Percentiles rank a stretch among this genome's conserved stretches.
phyloP scores from a whole-genome alignment of 225 moss, liverwort and hornwort genomes.

The Bryum argenteum region DNA sequence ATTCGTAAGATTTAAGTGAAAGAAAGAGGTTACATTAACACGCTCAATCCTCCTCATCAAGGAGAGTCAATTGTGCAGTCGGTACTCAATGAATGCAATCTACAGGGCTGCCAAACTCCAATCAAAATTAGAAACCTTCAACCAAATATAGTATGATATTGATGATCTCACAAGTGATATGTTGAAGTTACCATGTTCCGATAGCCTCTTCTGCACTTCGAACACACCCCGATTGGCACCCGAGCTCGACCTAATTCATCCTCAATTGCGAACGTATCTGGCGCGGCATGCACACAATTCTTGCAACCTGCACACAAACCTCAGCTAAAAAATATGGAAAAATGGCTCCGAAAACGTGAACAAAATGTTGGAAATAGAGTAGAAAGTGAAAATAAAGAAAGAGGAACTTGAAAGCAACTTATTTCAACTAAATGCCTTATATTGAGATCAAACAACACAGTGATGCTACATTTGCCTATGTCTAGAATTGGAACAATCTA shows the following conservation, averaged over 20 bases:
- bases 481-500: too few species aligned
- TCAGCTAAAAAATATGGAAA: background rate
- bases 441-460: too few species aligned
- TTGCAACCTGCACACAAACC: conserved; percentile 66
- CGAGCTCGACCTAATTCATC: conserved; percentile 78
- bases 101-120: conserved; percentile 70
- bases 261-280: conserved; percentile 81
- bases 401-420: too few species aligned
- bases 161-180: too few species aligned
- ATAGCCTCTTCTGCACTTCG: conserved; percentile 65
- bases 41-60: conserved; percentile 97
- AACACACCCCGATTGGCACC: conserved; percentile 62
- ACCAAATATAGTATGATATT: too few species aligned
- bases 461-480: too few species aligned
- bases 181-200: conserved; percentile 69
- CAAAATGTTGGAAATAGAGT: too few species aligned
- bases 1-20: background rate
- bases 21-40: conserved; percentile 66
- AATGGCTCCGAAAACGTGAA: too few species aligned
- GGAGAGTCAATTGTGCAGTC: conserved; percentile 78
- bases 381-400: too few species aligned
- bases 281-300: conserved; percentile 82
- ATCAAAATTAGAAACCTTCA: background rate
- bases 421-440: too few species aligned
- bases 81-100: conserved; percentile 98